Base-by-base conservation (phyloP, 352 stramenopile species). In the Phytophthora nicotianae region DNA sequence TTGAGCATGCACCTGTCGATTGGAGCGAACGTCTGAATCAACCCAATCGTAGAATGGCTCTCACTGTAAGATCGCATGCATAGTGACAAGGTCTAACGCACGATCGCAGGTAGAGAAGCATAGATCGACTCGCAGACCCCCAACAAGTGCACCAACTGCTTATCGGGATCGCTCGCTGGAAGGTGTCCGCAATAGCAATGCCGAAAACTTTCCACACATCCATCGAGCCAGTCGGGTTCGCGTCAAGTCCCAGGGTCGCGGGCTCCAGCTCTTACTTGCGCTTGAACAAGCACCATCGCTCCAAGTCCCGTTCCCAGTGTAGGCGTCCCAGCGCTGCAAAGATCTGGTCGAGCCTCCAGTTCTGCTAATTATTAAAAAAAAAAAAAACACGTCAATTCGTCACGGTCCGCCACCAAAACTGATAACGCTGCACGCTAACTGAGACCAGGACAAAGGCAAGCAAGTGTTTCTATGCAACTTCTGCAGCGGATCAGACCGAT, bases 351-450 rank as follows among this genome's bases (percentile, higher is more conserved):
- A 45, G 38, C 23, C 50, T 46, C 61, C 35, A 61, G 47, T 53
- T 65, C 56, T 40, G 43, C 32, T 17, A 14, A n/a, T n/a, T n/a
- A n/a, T n/a, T n/a, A n/a, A n/a, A n/a, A n/a, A 14, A 46, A 49
- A 8, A 29, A 38, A 38, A 38, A 52, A 38, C 37, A 17, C 21
- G 27, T 58, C 50, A 37, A 63, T 3, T 61, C 37, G 27, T 53
- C 32, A 29, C 17, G 23, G 11, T 41, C 50, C 29, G 33, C 35
- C 45, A 60, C 20, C 38, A 42, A 35, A 61, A 52, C 64, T 68
- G 65, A 66, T 73, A 69, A 65, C 37, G 37, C 32, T 51, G 47
- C 65, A 73, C 59, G 65, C 23, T 37, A 62, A 20, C 20, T 65
- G 61, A 65, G 54, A 55, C 58, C 46, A 17, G 43, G 13, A 4